Evolutionary conservation across 225 moss, liverwort and hornwort genomes (phyloP), one percentile per base, ranked within the genome.

Genomic region (Neckera pumila): DNA sequence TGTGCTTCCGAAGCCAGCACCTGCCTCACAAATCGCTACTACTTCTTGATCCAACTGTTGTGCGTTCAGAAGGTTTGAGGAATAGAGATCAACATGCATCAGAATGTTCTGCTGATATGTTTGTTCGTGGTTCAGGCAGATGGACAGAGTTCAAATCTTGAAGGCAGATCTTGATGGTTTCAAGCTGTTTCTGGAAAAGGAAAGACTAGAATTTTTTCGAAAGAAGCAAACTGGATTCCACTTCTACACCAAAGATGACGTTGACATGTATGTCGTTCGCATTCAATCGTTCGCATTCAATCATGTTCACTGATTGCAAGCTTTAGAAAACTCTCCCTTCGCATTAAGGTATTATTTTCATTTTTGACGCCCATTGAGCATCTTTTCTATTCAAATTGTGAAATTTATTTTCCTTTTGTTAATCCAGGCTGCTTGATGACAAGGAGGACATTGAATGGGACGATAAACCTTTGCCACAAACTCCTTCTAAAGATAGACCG

Each of bases 201-300:
- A 95, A 82, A 90, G 93, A 90, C 74, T 92, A n/a, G 97, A 96
- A 61, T 89, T 89, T 43, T 90, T 97, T 77, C 89, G 94, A 38
- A 93, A 87, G 81, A 94, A 93, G 90, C 90, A 95, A 65, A 87
- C 81, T 47, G 97, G 96, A 61, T 90, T 95, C 75, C 96, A 97
- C 84, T 90, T 90, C 54, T 97, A 93, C 90, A 94, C 91, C 49
- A 93, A 93, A 87, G 91, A 91, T 86, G 89, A 95, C 77, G 88
- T 97, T 67, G 93, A 96, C 73, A 86, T 91, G 97, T 97, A 91
- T 87, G 95, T 62, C 38, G 53, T 79, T 62, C 45, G 75, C 80
- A 75, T 75, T 49, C 53, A 49, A 16, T 56, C 31, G 64, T 66
- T 62, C 38, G 70, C 80, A 51, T 53, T 51, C 54, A 51, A 9